A percentile compares a stretch with the other conserved stretches of the same genome.
phyloP scores from a whole-genome alignment of 345 rosid genomes.

The Euclidium syriacum region DNA sequence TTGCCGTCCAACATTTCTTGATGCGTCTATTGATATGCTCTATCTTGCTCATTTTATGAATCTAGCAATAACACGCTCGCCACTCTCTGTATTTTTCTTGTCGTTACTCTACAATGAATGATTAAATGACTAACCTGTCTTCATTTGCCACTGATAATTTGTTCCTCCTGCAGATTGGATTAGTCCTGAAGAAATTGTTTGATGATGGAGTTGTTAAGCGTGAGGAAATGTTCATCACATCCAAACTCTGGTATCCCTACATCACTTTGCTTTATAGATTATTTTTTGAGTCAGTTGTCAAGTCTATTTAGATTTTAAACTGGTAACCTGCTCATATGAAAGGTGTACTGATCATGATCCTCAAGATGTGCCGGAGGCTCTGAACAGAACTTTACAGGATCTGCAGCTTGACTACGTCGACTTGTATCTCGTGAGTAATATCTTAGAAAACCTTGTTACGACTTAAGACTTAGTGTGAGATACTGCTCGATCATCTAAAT shows the following conservation, averaged over 20 bases:
- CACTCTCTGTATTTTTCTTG: neutral
- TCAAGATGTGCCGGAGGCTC: slow-evolving; percentile 55
- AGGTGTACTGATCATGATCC: slow-evolving; percentile 62
- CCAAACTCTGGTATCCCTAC: slow-evolving; percentile 60
- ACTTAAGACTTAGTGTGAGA: neutral
- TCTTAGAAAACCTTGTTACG: neutral
- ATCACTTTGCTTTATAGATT: neutral
- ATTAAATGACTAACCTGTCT: neutral
- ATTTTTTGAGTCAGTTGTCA: neutral
- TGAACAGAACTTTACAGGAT: slow-evolving; percentile 56
- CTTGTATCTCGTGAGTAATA: slow-evolving; percentile 59
- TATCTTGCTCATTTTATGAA: neutral
- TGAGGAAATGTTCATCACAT: slow-evolving; percentile 67
- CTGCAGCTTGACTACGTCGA: slow-evolving; percentile 71
- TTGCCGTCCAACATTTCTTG: neutral
- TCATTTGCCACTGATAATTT: neutral
- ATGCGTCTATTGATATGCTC: neutral
- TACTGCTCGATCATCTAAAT: neutral
- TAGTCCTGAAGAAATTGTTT: slow-evolving; percentile 53
- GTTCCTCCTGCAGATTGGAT: slow-evolving; percentile 45
- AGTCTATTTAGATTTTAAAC: slow-evolving; percentile 11
- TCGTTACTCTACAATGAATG: neutral
- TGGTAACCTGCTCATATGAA: slow-evolving; percentile 1
- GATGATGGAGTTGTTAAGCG: slow-evolving; percentile 70
- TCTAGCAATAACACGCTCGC: neutral